Evolutionary conservation across 192 early-diverging fungal species (phyloP), one percentile per base, ranked within the genome.

Genomic region (Rhizophagus sp.): DNA sequence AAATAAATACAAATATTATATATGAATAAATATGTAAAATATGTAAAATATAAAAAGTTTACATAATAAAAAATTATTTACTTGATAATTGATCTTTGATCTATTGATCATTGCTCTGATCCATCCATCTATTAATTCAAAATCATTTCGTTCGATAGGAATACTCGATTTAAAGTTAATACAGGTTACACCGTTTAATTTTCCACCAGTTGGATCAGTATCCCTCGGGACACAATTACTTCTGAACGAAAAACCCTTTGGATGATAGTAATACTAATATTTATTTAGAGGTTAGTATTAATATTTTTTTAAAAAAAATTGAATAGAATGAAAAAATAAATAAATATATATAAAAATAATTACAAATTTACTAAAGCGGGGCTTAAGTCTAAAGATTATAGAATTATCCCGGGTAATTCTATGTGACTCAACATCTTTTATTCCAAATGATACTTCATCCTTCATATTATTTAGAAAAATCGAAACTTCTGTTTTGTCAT

Each of bases 401-500:
- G 13, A 73, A 27, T 15, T 12, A 72, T 72, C 71, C 12, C 15
- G 22, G 10, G 24, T 36, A 47, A 52, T 50, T 50, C 22, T 33
- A 15, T 27, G 27, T 19, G 17, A 25, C 49, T 52, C 47, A 27
- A 73, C 36, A 3, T 50, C 71, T 33, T 19, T 52, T 27, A 73
- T 25, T 39, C 11, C 22, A 27, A 73, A 50, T 50, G 13, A 24
- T 24, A 73, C 52, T 17, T 73, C 71, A 73, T 73, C 47, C 27
- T 50, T 73, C 71, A 52, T 73, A 19, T 73, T 25, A 33, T 73
- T 47, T 12, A 73, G 25, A 22, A 49, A 73, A 50, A 73, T 49
- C 7, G 71, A 73, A 73, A 73, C 24, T 50, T 52, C 71, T 12
- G 19, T 52, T 50, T 25, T 47, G 2, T 12, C 47, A 33, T 49